phyloP scores from a whole-genome alignment of 352 stramenopile species.

The Pythium apleroticum region DNA sequence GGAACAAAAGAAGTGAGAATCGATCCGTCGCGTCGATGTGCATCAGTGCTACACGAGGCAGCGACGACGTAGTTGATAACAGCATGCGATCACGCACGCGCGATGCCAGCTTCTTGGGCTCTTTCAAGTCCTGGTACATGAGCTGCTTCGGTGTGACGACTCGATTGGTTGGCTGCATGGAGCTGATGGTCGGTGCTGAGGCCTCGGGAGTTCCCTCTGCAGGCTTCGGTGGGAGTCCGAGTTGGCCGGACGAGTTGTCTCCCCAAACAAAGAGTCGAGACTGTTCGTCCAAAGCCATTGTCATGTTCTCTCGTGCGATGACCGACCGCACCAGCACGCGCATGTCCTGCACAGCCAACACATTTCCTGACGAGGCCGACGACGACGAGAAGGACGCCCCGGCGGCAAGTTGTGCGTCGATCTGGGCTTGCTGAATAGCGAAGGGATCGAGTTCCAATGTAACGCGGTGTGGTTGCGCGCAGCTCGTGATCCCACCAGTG shows the following conservation, averaged over 20 bases:
- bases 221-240: conserved; percentile 27
- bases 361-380: neutral
- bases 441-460: conserved; percentile 25
- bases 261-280: conserved; percentile 54
- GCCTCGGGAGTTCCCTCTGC: neutral
- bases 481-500: conserved; percentile 4
- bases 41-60: conserved; percentile 36
- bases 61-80: conserved; percentile 15
- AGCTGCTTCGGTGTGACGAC: conserved; percentile 35
- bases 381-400: conserved; percentile 18
- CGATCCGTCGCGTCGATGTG: conserved; percentile 42
- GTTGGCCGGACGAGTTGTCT: conserved; percentile 39
- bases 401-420: conserved; percentile 28
- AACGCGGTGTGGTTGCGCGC: conserved; percentile 23
- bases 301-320: conserved; percentile 31
- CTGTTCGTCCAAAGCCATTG: conserved; percentile 47
- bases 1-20: conserved; percentile 53
- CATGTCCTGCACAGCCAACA: conserved; percentile 26
- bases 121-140: conserved; percentile 44
- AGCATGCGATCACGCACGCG: conserved; percentile 39
- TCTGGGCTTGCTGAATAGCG: conserved; percentile 32
- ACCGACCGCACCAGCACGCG: conserved; percentile 39
- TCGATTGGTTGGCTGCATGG: neutral
- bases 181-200: neutral
- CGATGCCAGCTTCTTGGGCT: conserved; percentile 19